Base-by-base conservation (phyloP, 768 basidiomycete genomes). In the Pisolithus tinctorius region DNA sequence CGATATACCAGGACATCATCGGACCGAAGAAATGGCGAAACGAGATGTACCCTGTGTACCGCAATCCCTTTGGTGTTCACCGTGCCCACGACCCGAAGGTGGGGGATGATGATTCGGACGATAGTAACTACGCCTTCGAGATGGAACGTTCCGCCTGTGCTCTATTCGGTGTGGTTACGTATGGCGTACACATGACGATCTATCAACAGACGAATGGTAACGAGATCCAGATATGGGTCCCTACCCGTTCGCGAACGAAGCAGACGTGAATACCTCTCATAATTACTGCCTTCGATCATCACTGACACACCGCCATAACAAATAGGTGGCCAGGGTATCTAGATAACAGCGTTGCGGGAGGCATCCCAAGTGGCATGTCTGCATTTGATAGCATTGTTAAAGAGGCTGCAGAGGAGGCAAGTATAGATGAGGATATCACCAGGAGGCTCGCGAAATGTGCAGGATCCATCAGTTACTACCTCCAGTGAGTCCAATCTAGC, bases 371-470 rank as follows among this genome's bases (percentile, higher is more conserved):
- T 17, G 90, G 93, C 1, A 83, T 86, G 71, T 62, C 77, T 0
- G 68, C 79, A 4, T 80, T 88, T 45, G 86, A 93, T 45, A 77
- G 83, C 2, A 71, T 97, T 41, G 77, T 94, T 36, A 96, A 95
- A 63, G 95, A 97, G 66, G 86, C 89, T 49, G 84, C 82, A 76
- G 95, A 98, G 63, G 95, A 99, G 66, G 95, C 93, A 2, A 91
- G 85, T 58, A 74, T 97, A 23, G 72, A 75, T 4, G 83, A 83
- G 47, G 66, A 72, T n/a, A 63, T 91, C 42, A 81, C 90, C 10
- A 71, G 77, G 45, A 69, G 74, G 20, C 70, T 84, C 54, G 74
- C 84, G 11, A 79, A 76, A 54, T 59, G 79, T 6, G 80, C 75
- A 9, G 93, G 93, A 4, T 77, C 80, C 2, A 68, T 92, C 45